These are phyloP conservation scores for Rhizopus stolonifer DNA, from an alignment of 371 early-diverging fungal species.

Conservation along the genomic window DNA sequence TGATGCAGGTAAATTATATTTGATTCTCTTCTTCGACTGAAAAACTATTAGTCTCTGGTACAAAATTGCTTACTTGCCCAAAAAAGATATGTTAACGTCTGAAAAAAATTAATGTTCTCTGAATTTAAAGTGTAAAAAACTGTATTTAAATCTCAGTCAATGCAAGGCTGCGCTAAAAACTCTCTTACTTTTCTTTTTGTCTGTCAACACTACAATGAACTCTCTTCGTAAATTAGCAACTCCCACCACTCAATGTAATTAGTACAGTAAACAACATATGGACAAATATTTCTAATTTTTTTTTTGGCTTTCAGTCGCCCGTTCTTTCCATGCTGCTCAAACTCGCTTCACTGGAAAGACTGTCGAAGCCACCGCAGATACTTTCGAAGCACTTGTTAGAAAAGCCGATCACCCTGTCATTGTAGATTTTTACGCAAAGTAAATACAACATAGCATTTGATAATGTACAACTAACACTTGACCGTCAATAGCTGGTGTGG, in stretches of 20 bases:
- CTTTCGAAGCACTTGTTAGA: constrained; percentile 52
- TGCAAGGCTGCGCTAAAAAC: not conserved
- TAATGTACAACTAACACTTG: not conserved
- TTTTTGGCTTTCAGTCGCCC: constrained; percentile 5
- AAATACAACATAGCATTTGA: constrained; percentile 15
- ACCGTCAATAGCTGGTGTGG: constrained; percentile 78
- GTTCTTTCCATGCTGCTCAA: constrained; percentile 35
- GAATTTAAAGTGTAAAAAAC: too few species aligned
- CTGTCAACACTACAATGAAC: constrained; percentile 19
- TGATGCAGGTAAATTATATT: too few species aligned
- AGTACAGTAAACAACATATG: not conserved
- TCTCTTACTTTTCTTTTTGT: not conserved
- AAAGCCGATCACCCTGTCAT: constrained; percentile 64
- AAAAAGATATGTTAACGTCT: too few species aligned
- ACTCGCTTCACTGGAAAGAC: constrained; percentile 47
- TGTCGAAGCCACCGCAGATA: constrained; percentile 45
- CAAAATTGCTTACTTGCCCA: too few species aligned
- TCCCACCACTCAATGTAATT: constrained; percentile 17
- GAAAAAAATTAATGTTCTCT: too few species aligned
- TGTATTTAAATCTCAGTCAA: not conserved
- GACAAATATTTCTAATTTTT: not conserved
- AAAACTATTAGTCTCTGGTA: too few species aligned
- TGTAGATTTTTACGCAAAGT: constrained; percentile 84
- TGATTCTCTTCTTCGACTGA: too few species aligned
- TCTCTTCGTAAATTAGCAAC: constrained; percentile 16